These are phyloP conservation scores for Clathrus columnatus DNA, from an alignment of 768 basidiomycete genomes.

Conservation along the genomic window DNA sequence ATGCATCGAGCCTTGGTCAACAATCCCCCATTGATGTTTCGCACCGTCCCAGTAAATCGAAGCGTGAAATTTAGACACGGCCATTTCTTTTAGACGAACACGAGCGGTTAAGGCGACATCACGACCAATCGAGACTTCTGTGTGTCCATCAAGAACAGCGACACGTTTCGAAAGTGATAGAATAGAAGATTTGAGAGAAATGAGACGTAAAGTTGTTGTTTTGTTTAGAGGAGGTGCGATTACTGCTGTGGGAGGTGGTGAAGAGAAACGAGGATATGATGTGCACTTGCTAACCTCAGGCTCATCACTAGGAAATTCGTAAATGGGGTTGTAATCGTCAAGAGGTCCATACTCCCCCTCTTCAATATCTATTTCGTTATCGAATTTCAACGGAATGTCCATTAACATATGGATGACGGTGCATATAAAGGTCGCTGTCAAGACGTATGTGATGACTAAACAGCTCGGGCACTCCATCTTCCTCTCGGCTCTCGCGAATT, in stretches of 20 bases:
- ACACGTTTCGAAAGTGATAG: conserved; percentile 44
- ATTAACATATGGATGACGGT: neutral
- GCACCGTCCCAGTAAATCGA: conserved; percentile 61
- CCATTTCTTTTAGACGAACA: conserved; percentile 75
- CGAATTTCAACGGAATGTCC: neutral
- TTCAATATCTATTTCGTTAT: neutral
- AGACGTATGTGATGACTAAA: neutral
- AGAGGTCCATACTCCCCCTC: neutral
- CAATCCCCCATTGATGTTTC: conserved; percentile 57
- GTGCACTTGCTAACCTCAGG: conserved; percentile 6
- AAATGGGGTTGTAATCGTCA: conserved; percentile 37
- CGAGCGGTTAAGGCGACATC: conserved; percentile 49
- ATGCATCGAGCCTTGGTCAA: conserved; percentile 82
- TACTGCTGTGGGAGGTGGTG: neutral
- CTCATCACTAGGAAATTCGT: conserved; percentile 52
- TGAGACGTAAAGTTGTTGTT: conserved; percentile 27
- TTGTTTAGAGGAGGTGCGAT: conserved; percentile 8
- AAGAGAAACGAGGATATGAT: neutral
- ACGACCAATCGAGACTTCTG: conserved; percentile 66
- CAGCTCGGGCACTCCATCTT: no score
- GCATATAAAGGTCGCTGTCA: neutral
- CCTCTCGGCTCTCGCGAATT: no score
- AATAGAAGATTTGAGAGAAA: conserved; percentile 31
- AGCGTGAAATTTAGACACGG: conserved; percentile 74
- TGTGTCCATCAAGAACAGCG: conserved; percentile 48